Base-by-base conservation (phyloP, 148 eudicot species). In the Linanthus parryae region DNA sequence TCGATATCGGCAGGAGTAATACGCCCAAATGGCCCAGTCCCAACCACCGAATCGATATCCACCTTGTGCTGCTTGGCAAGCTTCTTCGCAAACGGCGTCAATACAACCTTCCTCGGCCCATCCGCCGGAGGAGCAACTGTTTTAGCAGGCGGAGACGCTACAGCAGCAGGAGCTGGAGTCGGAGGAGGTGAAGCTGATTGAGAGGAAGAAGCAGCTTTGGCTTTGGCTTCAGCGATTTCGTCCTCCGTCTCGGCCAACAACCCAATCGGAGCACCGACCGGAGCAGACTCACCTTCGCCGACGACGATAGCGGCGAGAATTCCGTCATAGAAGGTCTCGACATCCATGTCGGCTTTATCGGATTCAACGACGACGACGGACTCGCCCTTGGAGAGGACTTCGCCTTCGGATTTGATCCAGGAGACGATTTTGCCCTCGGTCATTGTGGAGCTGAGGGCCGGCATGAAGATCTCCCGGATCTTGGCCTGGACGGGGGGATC, bases 401-500 rank as follows among this genome's bases (percentile, higher is more conserved):
- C 97, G 18, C 95, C 97, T 31, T 90, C 97, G 0, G 95, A 85
- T 61, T 85, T 85, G 12, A 72, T 64, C 97, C 97, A 90, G 7
- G 83, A 75, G 17, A 90, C 97, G 68, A 90, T 85, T 58, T 90
- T 90, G 0, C 97, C 97, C 40, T 90, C 97, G 0, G 97, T 90
- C 97, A 90, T 90, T 28, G 97, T 90, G 2, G 97, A 90, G 66
- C 95, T 85, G 11, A 90, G 67, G 0, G 97, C 97, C 1, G 97
- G 97, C 97, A 90, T 90, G 78, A 90, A 90, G 50, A 90, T 90
- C 65, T 90, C 97, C 0, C 95, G 73, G 71, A 90, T 82, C 79
- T 85, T 90, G 36, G 95, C 82, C 24, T 16, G 50, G 27, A 73
- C 14, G 3, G 48, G 14, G 22, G 51, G 33, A 44, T 12, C 15